Evolutionary conservation across 768 basidiomycete species (phyloP).

Genomic region (Sistotremastrum niveocremeum): DNA sequence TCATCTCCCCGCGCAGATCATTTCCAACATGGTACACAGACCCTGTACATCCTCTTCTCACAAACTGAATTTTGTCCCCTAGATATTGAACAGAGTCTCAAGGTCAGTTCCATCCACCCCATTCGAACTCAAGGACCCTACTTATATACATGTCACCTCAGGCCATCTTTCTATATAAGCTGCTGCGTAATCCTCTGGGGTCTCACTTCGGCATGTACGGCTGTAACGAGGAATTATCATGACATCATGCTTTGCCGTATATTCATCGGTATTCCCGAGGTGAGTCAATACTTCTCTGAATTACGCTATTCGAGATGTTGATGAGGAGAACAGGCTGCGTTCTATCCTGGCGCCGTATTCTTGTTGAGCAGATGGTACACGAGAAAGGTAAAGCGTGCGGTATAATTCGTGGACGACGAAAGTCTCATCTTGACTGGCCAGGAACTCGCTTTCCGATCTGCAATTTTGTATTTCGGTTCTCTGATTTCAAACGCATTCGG

Average conservation of each 20-base stretch:
- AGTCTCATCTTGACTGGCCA: constrained; percentile 10
- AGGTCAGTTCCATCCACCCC: constrained; percentile 21
- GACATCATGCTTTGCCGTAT: constrained; percentile 45
- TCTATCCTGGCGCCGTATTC: constrained; percentile 44
- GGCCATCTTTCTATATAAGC: constrained; percentile 51
- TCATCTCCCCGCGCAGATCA: too few species aligned
- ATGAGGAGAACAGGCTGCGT: constrained; percentile 30
- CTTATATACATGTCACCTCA: constrained; percentile 9
- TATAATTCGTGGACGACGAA: constrained; percentile 32
- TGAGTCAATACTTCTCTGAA: constrained; percentile 2
- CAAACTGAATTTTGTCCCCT: not conserved
- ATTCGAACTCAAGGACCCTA: too few species aligned
- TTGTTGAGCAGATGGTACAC: constrained; percentile 26
- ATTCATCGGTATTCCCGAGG: constrained; percentile 52
- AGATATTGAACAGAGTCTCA: constrained; percentile 43
- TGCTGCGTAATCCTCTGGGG: constrained; percentile 50
- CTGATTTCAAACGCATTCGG: constrained; percentile 59
- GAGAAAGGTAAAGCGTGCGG: constrained; percentile 21
- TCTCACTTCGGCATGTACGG: constrained; percentile 48
- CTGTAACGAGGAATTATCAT: constrained; percentile 37
- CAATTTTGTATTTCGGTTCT: constrained; percentile 44
- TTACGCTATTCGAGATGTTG: not conserved
- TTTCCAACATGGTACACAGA: constrained; percentile 40
- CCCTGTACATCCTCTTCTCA: too few species aligned
- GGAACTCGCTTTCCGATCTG: constrained; percentile 55